phyloP scores from a whole-genome alignment of 225 moss, liverwort and hornwort species.

The Pleurozium schreberi region DNA sequence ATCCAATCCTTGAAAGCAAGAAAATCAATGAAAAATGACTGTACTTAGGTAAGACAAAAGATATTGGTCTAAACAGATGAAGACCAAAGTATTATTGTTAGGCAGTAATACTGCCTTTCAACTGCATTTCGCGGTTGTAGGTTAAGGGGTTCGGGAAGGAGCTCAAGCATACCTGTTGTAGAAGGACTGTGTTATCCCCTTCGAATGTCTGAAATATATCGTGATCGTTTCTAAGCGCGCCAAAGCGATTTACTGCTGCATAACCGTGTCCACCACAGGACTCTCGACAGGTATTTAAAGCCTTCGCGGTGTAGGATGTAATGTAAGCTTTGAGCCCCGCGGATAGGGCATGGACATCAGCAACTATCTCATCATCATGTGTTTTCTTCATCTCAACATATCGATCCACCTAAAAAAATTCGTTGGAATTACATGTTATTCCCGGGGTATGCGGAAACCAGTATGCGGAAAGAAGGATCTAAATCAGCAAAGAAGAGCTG shows the following conservation, averaged over 20 bases:
- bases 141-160: neutral
- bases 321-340: conserved; percentile 82
- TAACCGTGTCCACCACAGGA: conserved; percentile 84
- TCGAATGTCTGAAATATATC: conserved; percentile 87
- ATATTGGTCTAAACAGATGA: neutral
- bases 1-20: neutral
- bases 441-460: neutral
- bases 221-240: conserved; percentile 67
- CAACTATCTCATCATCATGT: conserved; percentile 64
- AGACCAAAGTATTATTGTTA: neutral
- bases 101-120: neutral
- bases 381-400: conserved; percentile 83
- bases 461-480: neutral
- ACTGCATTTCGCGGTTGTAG: neutral
- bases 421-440: neutral
- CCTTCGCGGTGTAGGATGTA: conserved; percentile 72
- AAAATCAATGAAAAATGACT: neutral
- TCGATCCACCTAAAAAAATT: conserved; percentile 31
- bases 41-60: neutral
- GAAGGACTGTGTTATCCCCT: conserved; percentile 74
- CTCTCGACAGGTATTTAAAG: conserved; percentile 76
- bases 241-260: conserved; percentile 80
- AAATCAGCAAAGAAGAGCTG: neutral
- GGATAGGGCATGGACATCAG: conserved; percentile 74
- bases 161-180: conserved; percentile 54